Evolutionary conservation across 257 asterid species (phyloP).

Genomic region (Lycium barbarum): DNA sequence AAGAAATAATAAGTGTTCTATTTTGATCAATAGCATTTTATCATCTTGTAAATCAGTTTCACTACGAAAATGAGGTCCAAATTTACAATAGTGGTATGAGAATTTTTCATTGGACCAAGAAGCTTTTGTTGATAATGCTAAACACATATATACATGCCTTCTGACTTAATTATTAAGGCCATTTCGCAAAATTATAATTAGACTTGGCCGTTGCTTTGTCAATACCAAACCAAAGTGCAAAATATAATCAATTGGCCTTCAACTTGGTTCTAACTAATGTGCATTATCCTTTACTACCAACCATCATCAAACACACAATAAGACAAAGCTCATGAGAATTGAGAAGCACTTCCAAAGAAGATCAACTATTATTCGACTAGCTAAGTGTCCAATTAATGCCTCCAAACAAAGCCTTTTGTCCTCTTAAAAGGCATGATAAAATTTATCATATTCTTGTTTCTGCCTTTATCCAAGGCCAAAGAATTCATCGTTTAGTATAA

Average conservation of each 20-base stretch:
- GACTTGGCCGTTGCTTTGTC: neutral
- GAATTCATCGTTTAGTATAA: neutral
- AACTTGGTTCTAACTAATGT: neutral
- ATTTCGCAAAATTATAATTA: neutral
- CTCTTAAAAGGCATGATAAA: neutral
- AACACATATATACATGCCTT: neutral
- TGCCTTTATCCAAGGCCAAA: conserved; percentile 13
- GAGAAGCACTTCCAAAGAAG: neutral
- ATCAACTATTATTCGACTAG: neutral
- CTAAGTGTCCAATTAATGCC: conserved; percentile 2
- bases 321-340: neutral
- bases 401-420: conserved; percentile 3
- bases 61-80: too few species aligned
- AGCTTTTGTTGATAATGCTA: neutral
- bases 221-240: neutral
- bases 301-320: neutral
- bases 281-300: conserved; percentile 20
- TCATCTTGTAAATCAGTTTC: neutral
- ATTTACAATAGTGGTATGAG: neutral
- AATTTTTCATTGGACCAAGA: neutral
- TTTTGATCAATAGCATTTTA: neutral
- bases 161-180: neutral
- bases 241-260: neutral
- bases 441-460: neutral
- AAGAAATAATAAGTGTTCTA: too few species aligned